Conservation (phyloP, 176 grass and related monocot genomes). For the Secale cereale region DNA sequence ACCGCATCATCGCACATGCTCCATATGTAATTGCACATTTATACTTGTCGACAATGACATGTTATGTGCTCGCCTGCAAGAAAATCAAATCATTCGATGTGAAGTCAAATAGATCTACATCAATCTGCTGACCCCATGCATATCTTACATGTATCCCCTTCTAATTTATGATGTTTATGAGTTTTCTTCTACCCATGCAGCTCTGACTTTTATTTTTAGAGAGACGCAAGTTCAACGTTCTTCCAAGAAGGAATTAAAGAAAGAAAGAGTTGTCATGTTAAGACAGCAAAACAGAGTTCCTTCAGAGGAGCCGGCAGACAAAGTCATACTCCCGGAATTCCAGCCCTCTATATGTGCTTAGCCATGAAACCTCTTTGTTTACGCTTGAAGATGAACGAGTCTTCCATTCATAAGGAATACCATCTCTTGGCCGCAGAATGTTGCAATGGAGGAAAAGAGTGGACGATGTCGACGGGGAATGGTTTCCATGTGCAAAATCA, state of each 20-base stretch:
- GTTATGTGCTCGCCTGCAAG: background rate
- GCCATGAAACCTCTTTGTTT: too few species aligned
- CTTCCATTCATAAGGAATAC: too few species aligned
- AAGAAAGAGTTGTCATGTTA: too few species aligned
- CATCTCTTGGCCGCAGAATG: background rate
- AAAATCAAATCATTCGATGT: too few species aligned
- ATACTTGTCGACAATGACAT: background rate
- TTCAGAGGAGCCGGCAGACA: too few species aligned
- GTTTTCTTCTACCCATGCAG: too few species aligned
- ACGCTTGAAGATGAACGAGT: too few species aligned
- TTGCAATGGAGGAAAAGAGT: background rate
- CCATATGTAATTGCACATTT: background rate
- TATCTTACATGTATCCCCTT: background rate
- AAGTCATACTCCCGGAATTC: too few species aligned
- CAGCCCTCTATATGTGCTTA: too few species aligned
- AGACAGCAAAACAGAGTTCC: too few species aligned
- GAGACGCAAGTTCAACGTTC: background rate
- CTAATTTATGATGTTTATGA: background rate
- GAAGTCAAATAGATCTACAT: background rate
- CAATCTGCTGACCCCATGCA: background rate
- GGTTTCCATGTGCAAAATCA: background rate
- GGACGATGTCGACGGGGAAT: background rate
- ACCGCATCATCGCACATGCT: background rate
- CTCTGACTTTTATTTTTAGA: background rate
- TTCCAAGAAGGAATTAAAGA: background rate